Evolutionary conservation across 2,329 filamentous ascomycete species (phyloP), one percentile per base, ranked within the genome.

Genomic region (Colletotrichum siamense): DNA sequence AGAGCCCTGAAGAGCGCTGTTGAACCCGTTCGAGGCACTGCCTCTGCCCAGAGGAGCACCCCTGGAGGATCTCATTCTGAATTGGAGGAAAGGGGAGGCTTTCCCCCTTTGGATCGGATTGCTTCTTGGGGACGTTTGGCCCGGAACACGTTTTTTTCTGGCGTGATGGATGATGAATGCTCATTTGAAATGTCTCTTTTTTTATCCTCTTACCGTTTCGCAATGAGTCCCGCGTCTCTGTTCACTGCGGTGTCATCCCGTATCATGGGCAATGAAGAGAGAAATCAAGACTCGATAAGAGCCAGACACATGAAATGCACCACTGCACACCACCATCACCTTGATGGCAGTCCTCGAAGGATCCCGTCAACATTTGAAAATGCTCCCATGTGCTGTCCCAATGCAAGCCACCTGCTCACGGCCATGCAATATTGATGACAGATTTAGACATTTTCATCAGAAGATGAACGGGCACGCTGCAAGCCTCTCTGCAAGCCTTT

Each of bases 401-500:
- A 44, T 71, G 73, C 73, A 72, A 75, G 73, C 69, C 69, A 67
- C 55, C 52, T 34, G 67, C 32, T 52, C 62, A 63, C 22, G 30
- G 61, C 49, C 66, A 57, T 39, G 24, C 36, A 34, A 66, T 12
- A 49, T 36, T 28, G 36, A 12, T 22, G 24, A 34, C 61, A 66
- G 30, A n/a, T 39, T 44, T 57, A 69, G 67, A 66, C 62, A 67
- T 52, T 52, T 52, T 52, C 44, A 70, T 32, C 22, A 63, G 66
- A 63, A 62, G 65, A 70, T 30, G 30, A 69, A 63, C 55, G 24
- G 63, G 57, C 57, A 76, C 49, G 55, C 55, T 68, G 73, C 62
- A 71, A 71, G 72, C 67, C 61, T 74, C 44, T 66, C 66, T 62
- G 72, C 61, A 75, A 73, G 73, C 73, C 69, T 44, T 73, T 30